Evolutionary conservation across 1,284 basidiomycete genomes (phyloP).

Genomic region (Abortiporus biennis): DNA sequence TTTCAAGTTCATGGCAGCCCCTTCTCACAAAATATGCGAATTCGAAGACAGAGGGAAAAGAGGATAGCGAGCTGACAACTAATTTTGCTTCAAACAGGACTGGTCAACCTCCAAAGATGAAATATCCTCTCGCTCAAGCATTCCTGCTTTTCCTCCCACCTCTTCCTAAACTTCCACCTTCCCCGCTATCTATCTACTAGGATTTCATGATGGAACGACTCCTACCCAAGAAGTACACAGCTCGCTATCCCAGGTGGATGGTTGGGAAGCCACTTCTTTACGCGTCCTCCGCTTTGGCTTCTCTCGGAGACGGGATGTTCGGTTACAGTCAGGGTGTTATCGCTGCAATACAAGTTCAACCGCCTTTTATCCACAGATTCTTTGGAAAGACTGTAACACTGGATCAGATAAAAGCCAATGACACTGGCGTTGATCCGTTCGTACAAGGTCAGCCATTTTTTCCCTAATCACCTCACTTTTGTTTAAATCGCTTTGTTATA

Average conservation of each 20-base stretch:
- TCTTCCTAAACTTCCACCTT: too few species aligned
- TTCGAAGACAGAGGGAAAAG: too few species aligned
- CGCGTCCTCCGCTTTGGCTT: slow-evolving; percentile 42
- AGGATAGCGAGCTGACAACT: too few species aligned
- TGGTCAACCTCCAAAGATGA: too few species aligned
- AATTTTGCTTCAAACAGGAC: too few species aligned
- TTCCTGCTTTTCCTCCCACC: too few species aligned
- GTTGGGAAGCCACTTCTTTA: slow-evolving; percentile 43
- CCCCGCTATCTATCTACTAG: too few species aligned
- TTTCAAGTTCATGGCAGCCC: too few species aligned
- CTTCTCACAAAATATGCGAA: too few species aligned
- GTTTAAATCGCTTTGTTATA: neutral
- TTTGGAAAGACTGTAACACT: slow-evolving; percentile 37
- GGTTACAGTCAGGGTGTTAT: slow-evolving; percentile 51
- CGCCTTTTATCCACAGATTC: slow-evolving; percentile 43
- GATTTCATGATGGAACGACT: neutral
- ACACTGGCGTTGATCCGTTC: slow-evolving; percentile 40
- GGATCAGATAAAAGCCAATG: slow-evolving; percentile 33
- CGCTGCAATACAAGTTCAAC: slow-evolving; percentile 45
- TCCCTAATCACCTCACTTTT: neutral
- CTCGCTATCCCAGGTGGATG: slow-evolving; percentile 47
- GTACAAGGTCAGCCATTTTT: slow-evolving; percentile 39
- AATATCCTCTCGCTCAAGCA: too few species aligned
- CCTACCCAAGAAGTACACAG: slow-evolving; percentile 12
- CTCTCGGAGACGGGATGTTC: slow-evolving; percentile 50